Percentiles rank a stretch among this genome's conserved stretches.
Evolutionary conservation across 1,139 yeast species (phyloP).

Genomic region (Tardiomyces blankii): DNA sequence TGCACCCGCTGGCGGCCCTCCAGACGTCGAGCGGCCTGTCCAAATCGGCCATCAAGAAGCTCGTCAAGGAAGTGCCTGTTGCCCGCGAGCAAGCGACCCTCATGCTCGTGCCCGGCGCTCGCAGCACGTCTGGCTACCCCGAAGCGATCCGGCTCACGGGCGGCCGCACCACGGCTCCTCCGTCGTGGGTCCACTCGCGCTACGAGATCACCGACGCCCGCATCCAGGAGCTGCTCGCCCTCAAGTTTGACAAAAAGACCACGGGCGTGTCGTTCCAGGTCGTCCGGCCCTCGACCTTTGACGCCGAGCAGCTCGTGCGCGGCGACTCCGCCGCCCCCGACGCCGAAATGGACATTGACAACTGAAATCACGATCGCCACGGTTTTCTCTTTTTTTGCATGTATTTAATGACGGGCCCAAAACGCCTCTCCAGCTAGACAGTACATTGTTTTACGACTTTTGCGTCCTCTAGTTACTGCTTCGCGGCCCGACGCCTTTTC

Average conservation of each 20-base stretch:
- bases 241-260: conserved; percentile 3
- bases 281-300: conserved; percentile 4
- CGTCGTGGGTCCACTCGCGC: conserved; percentile 82
- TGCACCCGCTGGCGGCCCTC: conserved; percentile 49
- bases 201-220: conserved; percentile 22
- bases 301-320: conserved; percentile 6
- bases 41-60: conserved; percentile 34
- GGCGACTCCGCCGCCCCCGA: not conserved
- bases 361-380: conserved; percentile 1
- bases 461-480: too few species aligned
- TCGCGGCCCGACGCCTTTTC: too few species aligned
- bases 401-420: not conserved
- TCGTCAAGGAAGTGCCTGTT: conserved; percentile 38
- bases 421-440: not conserved
- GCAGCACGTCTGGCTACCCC: conserved; percentile 33
- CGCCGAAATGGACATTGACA: not conserved
- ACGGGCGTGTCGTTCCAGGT: not conserved
- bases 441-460: not conserved
- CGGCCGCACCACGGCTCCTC: conserved; percentile 51
- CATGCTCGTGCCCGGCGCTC: conserved; percentile 37
- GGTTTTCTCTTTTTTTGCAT: not conserved
- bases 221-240: conserved; percentile 15
- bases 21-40: conserved; percentile 33
- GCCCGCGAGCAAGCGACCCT: conserved; percentile 78
- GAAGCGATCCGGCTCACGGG: conserved; percentile 76